Percentiles rank a stretch among this genome's conserved stretches.
Evolutionary conservation across 2,329 filamentous ascomycete species (phyloP).

Genomic region (Aspergillus eucalypticola): DNA sequence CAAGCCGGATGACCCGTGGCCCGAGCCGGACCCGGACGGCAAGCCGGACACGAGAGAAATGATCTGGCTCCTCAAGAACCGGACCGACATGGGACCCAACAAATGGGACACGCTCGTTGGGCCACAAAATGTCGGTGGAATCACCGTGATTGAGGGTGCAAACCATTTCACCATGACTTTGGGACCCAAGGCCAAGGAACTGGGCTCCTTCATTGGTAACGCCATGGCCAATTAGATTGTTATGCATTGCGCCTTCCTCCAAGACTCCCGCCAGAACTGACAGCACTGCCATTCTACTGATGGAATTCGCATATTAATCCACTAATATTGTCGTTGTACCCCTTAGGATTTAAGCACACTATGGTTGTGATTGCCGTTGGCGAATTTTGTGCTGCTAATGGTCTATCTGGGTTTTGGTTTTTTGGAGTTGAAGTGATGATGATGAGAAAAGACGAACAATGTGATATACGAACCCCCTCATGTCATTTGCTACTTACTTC

Average conservation of each 20-base stretch:
- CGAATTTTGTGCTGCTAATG: too few species aligned
- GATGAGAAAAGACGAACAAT: background rate
- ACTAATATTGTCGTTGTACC: slow-evolving; percentile 4
- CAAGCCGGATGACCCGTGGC: slow-evolving; percentile 43
- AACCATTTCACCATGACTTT: slow-evolving; percentile 40
- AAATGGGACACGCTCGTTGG: slow-evolving; percentile 51
- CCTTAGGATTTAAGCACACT: background rate
- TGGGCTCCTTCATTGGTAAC: slow-evolving; percentile 31
- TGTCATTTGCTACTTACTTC: background rate
- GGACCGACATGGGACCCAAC: slow-evolving; percentile 50
- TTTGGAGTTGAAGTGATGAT: too few species aligned
- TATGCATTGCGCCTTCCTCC: background rate
- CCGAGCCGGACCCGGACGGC: slow-evolving; percentile 41
- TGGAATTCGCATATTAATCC: background rate
- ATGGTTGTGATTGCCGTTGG: background rate
- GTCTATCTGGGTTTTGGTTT: too few species aligned
- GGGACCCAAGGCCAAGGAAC: slow-evolving; percentile 33
- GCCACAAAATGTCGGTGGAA: slow-evolving; percentile 35
- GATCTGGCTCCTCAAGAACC: slow-evolving; percentile 51
- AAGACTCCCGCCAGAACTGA: background rate
- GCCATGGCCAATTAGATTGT: slow-evolving; percentile 23
- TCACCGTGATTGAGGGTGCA: slow-evolving; percentile 35
- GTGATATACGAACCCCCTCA: background rate
- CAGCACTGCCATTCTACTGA: background rate
- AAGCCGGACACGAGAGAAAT: slow-evolving; percentile 49